Conservation (phyloP, 2,329 filamentous ascomycete species). For the Neonectria ditissima region DNA sequence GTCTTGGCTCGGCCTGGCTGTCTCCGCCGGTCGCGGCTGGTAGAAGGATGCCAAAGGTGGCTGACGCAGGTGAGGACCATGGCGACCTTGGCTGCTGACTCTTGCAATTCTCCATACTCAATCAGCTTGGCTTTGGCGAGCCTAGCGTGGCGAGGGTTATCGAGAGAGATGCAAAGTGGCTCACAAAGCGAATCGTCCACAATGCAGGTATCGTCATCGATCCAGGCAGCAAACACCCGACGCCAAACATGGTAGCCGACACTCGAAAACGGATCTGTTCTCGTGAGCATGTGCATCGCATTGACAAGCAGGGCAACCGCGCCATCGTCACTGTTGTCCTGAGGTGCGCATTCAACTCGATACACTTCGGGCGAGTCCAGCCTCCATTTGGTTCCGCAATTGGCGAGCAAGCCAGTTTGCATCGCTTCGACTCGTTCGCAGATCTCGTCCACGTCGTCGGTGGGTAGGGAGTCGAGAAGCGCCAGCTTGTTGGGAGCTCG, state of each 20-base stretch:
- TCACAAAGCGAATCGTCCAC: neutral
- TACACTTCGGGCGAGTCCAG: neutral
- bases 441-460: neutral
- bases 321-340: neutral
- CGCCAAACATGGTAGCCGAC: neutral
- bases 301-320: neutral
- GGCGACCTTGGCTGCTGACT: neutral
- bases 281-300: neutral
- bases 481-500: neutral
- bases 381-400: neutral
- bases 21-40: neutral
- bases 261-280: neutral
- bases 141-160: neutral
- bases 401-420: neutral
- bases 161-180: neutral
- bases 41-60: neutral
- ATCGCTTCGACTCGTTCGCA: neutral
- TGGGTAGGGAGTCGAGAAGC: neutral
- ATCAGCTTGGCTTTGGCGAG: neutral
- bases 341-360: neutral
- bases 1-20: neutral
- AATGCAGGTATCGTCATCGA: neutral
- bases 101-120: neutral
- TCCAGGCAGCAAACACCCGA: neutral
- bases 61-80: neutral